Conservation (phyloP, 2,329 filamentous ascomycete genomes). For the Fusarium multiceps region DNA sequence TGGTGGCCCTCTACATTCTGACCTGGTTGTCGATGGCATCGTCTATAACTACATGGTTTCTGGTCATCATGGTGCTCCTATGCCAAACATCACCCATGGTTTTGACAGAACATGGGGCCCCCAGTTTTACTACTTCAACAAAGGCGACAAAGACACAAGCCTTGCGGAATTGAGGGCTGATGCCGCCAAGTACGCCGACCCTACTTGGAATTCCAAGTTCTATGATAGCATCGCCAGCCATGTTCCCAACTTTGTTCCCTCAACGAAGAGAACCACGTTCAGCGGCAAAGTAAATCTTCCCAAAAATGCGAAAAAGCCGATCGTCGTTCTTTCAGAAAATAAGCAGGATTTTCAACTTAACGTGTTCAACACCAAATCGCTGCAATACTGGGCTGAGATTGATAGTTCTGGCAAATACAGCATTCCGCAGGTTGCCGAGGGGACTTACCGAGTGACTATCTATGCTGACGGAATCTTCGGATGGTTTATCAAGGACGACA, state of each 20-base stretch:
- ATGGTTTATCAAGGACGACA: slow-evolving; percentile 43
- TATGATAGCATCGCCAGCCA: slow-evolving; percentile 31
- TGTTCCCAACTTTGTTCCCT: slow-evolving; percentile 28
- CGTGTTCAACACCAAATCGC: slow-evolving; percentile 60
- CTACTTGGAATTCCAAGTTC: slow-evolving; percentile 35
- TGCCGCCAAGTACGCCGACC: slow-evolving; percentile 24
- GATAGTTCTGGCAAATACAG: slow-evolving; percentile 52
- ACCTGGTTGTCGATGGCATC: slow-evolving; percentile 71
- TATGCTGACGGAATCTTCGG: slow-evolving; percentile 36
- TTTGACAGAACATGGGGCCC: slow-evolving; percentile 74
- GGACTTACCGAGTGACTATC: slow-evolving; percentile 31
- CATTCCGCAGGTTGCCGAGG: slow-evolving; percentile 30
- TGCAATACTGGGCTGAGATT: slow-evolving; percentile 71
- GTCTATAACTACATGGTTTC: slow-evolving; percentile 71
- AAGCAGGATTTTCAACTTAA: slow-evolving; percentile 51
- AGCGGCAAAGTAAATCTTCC: slow-evolving; percentile 34
- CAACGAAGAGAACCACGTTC: slow-evolving; percentile 10
- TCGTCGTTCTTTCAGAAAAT: slow-evolving; percentile 61
- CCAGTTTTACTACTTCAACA: slow-evolving; percentile 71
- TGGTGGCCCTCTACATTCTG: slow-evolving; percentile 69
- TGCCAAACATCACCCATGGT: slow-evolving; percentile 71
- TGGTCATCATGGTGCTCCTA: slow-evolving; percentile 70
- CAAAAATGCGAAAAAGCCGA: slow-evolving; percentile 48
- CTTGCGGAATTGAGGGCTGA: slow-evolving; percentile 32
- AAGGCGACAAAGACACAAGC: slow-evolving; percentile 14